Base-by-base conservation (phyloP, 176 grass and related monocot genomes). In the Oryza meridionalis region DNA sequence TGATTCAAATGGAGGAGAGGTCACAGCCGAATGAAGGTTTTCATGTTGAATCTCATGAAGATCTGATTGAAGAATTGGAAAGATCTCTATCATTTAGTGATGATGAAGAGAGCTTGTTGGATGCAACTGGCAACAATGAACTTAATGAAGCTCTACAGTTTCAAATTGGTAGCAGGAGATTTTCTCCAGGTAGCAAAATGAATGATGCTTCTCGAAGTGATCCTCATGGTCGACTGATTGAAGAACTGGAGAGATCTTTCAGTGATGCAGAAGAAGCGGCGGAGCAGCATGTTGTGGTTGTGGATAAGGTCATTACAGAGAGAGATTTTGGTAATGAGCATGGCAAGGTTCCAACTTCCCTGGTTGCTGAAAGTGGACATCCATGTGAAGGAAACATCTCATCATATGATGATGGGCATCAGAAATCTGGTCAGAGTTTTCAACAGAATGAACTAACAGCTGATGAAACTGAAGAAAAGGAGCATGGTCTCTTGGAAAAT, bases 211-310 rank as follows among this genome's bases (percentile, higher is more conserved):
- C 86, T 10, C 78, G 67, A 42, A 77, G 17, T 62, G 82, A 88
- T 82, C 86, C 90, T 6, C 86, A 88, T 73, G 81, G 82, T 27
- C 82, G 72, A 21, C 81, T 91, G 72, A 91, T 91, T 91, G 78
- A 91, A 69, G 86, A 91, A 82, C 24, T 88, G 40, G 90, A 91
- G 77, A 88, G 69, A 78, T 91, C 86, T 88, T 88, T 91, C 9
- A 88, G 73, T 38, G 82, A 91, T 11, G 53, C 12, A 51, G 81
- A 85, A 68, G 86, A 88, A 67, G 58, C 37, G 49, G 35, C 47
- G 25, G 82, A 88, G 40, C 77, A 77, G 9, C 45, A 73, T 69
- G n/a, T 24, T 11, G 3, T 72, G 16, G 66, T n/a, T 46, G 8
- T 27, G 58, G 65, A 67, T 11, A 79, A 11, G 50, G 35, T 24